Percentiles rank a stretch among this genome's conserved stretches.
phyloP scores from a whole-genome alignment of 805 yeast species.

The Cyberlindnera nakhonratchasimensis region DNA sequence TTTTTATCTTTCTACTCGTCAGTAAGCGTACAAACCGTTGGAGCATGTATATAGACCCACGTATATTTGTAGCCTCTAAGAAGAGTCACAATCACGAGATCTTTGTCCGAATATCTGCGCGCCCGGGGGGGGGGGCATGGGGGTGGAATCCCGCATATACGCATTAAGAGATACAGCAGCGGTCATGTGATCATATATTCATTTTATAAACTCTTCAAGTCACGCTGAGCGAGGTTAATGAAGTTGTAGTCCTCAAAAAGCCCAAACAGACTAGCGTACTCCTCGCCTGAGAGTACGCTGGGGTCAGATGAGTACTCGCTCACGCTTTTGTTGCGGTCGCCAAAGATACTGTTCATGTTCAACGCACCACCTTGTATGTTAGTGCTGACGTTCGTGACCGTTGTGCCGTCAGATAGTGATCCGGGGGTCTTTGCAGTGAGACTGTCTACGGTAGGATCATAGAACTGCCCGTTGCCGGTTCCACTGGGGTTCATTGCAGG shows the following conservation, averaged over 20 bases:
- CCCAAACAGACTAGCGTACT: slow-evolving; percentile 25
- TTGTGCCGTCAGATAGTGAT: background rate
- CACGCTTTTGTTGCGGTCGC: background rate
- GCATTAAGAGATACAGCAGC: no score
- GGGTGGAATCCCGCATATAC: background rate
- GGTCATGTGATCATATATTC: background rate
- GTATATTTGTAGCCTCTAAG: no score
- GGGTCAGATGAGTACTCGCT: background rate
- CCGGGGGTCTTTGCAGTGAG: slow-evolving; percentile 7
- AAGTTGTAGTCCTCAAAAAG: slow-evolving; percentile 25
- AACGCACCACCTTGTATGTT: background rate
- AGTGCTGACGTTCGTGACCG: background rate
- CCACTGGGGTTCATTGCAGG: slow-evolving; percentile 16
- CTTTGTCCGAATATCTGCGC: background rate
- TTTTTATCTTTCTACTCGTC: background rate
- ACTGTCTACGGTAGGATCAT: slow-evolving; percentile 17
- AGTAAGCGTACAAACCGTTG: background rate
- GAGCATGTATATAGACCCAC: background rate
- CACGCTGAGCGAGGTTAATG: slow-evolving; percentile 7
- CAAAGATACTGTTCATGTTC: slow-evolving; percentile 3
- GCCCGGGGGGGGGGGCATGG: background rate
- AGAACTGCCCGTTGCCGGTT: slow-evolving; percentile 19
- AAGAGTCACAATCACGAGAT: background rate
- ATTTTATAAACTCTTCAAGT: slow-evolving; percentile 7
- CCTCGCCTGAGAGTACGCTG: slow-evolving; percentile 20